phyloP scores from a whole-genome alignment of 1,139 yeast genomes.

The Debaryomyces sp. region DNA sequence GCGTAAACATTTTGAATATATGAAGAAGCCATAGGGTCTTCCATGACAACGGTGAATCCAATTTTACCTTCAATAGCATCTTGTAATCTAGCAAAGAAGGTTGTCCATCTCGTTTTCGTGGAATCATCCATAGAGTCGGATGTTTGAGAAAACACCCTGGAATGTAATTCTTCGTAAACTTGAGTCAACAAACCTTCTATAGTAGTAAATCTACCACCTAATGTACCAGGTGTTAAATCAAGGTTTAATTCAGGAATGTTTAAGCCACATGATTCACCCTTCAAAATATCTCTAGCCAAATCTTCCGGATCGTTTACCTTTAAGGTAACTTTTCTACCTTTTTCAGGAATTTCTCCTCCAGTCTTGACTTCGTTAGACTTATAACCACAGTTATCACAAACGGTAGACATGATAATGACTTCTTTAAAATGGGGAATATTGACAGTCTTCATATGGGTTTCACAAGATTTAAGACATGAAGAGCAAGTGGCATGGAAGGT shows the following conservation, averaged over 20 bases:
- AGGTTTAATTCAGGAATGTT: constrained; percentile 83
- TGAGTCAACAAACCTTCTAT: constrained; percentile 90
- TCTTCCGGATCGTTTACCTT: constrained; percentile 90
- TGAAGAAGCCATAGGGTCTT: constrained; percentile 93
- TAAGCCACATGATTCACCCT: constrained; percentile 91
- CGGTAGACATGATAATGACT: constrained; percentile 94
- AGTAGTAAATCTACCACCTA: constrained; percentile 98
- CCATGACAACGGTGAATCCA: constrained; percentile 84
- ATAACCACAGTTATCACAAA: constrained; percentile 91
- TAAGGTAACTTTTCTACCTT: constrained; percentile 76
- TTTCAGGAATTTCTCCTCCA: constrained; percentile 92
- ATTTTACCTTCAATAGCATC: constrained; percentile 83
- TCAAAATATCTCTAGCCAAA: constrained; percentile 89
- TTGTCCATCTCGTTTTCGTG: constrained; percentile 77
- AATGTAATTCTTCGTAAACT: constrained; percentile 85
- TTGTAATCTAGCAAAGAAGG: constrained; percentile 73
- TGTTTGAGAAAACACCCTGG: constrained; percentile 81
- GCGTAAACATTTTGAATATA: constrained; percentile 97
- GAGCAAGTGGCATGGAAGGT: constrained; percentile 93
- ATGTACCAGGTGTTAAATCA: constrained; percentile 93
- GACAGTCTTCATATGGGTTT: constrained; percentile 95
- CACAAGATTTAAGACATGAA: constrained; percentile 77
- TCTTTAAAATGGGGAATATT: constrained; percentile 98
- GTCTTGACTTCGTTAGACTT: constrained; percentile 98
- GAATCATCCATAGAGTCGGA: constrained; percentile 89